phyloP scores from a whole-genome alignment of 163 green algal species.

The Chlamydomonas reinhardtii region DNA sequence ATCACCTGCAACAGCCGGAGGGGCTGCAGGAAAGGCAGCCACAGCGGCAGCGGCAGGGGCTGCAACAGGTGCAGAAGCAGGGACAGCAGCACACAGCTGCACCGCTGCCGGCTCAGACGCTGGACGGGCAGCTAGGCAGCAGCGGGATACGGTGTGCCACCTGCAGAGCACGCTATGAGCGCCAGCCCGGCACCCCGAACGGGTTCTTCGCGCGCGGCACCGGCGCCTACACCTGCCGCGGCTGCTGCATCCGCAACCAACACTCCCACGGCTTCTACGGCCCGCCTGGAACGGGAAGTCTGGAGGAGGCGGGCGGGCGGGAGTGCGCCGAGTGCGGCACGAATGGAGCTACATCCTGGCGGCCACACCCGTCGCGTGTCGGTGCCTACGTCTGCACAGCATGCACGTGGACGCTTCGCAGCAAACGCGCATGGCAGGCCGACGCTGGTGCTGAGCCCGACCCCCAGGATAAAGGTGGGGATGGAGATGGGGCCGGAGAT shows the following conservation, averaged over 20 bases:
- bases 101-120: too few species aligned
- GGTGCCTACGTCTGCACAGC: not conserved
- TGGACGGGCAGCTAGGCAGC: not conserved
- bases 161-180: too few species aligned
- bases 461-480: too few species aligned
- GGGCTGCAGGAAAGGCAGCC: too few species aligned
- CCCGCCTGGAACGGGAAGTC: not conserved
- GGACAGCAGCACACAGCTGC: too few species aligned
- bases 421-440: too few species aligned
- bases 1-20: too few species aligned
- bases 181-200: too few species aligned
- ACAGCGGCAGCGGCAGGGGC: too few species aligned
- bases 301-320: not conserved
- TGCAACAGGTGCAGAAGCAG: too few species aligned
- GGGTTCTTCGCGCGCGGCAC: not conserved
- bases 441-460: not conserved
- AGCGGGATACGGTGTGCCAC: too few species aligned
- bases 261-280: not conserved
- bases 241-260: not conserved
- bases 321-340: not conserved
- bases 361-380: not conserved
- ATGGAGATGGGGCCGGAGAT: too few species aligned
- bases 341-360: not conserved
- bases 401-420: not conserved
- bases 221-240: not conserved